Evolutionary conservation across 192 early-diverging fungal species (phyloP).

Genomic region (Gaertneriomyces semiglobifer): DNA sequence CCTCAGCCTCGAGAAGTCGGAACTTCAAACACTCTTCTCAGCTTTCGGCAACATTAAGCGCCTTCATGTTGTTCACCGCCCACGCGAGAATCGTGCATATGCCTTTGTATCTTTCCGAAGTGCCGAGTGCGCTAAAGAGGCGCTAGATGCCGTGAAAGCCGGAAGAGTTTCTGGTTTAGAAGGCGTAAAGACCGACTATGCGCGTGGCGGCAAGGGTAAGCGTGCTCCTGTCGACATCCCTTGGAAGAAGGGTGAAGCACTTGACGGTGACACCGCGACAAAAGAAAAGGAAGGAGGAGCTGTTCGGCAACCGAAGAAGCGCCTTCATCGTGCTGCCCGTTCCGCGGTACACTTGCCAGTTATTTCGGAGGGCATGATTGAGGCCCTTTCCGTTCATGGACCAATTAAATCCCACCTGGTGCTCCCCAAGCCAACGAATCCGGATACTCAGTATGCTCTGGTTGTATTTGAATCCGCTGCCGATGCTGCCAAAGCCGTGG

Average conservation of each 20-base stretch:
- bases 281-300: not conserved
- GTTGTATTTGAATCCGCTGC: slow-evolving; percentile 35
- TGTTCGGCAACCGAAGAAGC: slow-evolving; percentile 3
- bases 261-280: slow-evolving; percentile 9
- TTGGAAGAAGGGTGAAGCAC: slow-evolving; percentile 27
- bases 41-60: slow-evolving; percentile 34
- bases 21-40: slow-evolving; percentile 37
- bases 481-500: slow-evolving; percentile 37
- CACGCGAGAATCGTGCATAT: slow-evolving; percentile 40
- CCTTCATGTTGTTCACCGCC: slow-evolving; percentile 41
- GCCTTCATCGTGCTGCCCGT: slow-evolving; percentile 3
- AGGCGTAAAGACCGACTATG: slow-evolving; percentile 40
- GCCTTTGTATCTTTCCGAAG: slow-evolving; percentile 45
- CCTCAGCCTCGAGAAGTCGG: slow-evolving; percentile 35
- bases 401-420: slow-evolving; percentile 13
- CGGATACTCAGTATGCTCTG: slow-evolving; percentile 7
- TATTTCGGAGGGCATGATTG: slow-evolving; percentile 6
- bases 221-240: slow-evolving; percentile 6
- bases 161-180: slow-evolving; percentile 40
- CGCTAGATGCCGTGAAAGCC: slow-evolving; percentile 23
- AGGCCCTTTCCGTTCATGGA: slow-evolving; percentile 15
- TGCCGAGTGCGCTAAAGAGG: slow-evolving; percentile 18
- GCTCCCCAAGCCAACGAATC: not conserved
- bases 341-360: slow-evolving; percentile 5
- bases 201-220: slow-evolving; percentile 29